A percentile compares a stretch with the other conserved stretches of the same genome.
Evolutionary conservation across 768 basidiomycete genomes (phyloP).

Genomic region (Favolaschia claudopus): DNA sequence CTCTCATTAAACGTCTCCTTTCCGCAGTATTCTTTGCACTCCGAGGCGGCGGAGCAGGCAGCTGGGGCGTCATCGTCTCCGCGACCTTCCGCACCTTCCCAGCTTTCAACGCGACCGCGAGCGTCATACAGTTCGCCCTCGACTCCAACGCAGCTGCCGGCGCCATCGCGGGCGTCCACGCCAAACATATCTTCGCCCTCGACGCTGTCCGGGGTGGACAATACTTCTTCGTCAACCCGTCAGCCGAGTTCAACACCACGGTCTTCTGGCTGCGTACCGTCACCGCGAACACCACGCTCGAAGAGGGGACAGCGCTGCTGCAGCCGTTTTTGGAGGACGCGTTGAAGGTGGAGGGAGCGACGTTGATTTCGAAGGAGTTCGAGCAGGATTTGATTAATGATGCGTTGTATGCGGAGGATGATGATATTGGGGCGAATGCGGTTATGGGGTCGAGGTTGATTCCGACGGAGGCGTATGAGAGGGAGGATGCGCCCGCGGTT

Average conservation of each 20-base stretch:
- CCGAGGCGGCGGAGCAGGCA: conserved; percentile 38
- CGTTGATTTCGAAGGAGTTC: neutral
- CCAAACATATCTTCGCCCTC: conserved; percentile 43
- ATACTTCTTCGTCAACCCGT: conserved; percentile 32
- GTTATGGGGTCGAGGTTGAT: conserved; percentile 26
- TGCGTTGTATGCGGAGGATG: conserved; percentile 17
- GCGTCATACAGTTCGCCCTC: conserved; percentile 25
- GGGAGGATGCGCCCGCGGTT: neutral
- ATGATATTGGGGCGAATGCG: conserved; percentile 11
- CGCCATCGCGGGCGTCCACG: conserved; percentile 35
- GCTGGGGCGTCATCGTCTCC: conserved; percentile 47
- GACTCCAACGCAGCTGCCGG: conserved; percentile 26
- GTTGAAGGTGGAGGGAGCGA: conserved; percentile 18
- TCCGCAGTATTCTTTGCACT: conserved; percentile 36
- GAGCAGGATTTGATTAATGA: conserved; percentile 20
- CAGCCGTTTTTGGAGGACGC: conserved; percentile 31
- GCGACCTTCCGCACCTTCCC: conserved; percentile 43
- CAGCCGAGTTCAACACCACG: conserved; percentile 1
- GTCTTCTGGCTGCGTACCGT: conserved; percentile 20
- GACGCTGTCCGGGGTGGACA: conserved; percentile 37
- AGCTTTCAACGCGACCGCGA: conserved; percentile 37
- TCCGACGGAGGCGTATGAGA: conserved; percentile 17
- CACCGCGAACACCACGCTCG: conserved; percentile 30
- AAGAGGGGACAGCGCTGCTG: conserved; percentile 20
- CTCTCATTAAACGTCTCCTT: neutral